These are phyloP conservation scores for Pseudogymnoascus sp. DNA, from an alignment of 2,329 filamentous ascomycete genomes.

Conservation along the genomic window DNA sequence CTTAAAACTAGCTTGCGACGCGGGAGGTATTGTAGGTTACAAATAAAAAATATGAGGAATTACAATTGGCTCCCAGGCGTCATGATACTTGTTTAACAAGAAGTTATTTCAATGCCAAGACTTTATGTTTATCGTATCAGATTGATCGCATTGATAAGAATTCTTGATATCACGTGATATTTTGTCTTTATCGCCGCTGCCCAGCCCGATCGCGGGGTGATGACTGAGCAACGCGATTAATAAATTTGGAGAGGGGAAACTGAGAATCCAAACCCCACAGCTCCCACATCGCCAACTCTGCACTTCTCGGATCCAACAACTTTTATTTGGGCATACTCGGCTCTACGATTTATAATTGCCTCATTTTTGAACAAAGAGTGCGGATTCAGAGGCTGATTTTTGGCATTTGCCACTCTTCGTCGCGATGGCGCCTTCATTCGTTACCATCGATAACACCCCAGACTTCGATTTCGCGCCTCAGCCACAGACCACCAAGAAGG, in stretches of 20 bases:
- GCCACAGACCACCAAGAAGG: constrained; percentile 13
- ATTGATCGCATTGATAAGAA: neutral
- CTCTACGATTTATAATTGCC: neutral
- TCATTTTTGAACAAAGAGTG: neutral
- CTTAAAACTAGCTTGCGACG: neutral
- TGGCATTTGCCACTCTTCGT: constrained; percentile 7
- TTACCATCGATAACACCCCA: constrained; percentile 26
- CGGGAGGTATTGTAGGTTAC: neutral
- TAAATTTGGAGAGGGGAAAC: constrained; percentile 7
- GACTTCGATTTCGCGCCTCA: constrained; percentile 23
- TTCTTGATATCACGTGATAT: neutral
- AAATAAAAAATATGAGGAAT: neutral
- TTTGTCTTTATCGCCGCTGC: neutral
- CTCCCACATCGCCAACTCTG: constrained; percentile 1
- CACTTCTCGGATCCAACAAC: neutral
- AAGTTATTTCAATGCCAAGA: neutral
- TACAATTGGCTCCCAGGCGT: neutral
- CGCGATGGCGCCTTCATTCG: constrained; percentile 24
- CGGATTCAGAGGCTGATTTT: neutral
- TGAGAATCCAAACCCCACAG: neutral
- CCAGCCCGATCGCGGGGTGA: constrained; percentile 3
- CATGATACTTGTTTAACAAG: too few relatives aligned
- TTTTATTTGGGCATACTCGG: neutral
- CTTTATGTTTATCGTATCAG: neutral
- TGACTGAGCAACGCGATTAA: constrained; percentile 5